phyloP scores from a whole-genome alignment of 75 land plant species.

The Pinus tabuliformis region DNA sequence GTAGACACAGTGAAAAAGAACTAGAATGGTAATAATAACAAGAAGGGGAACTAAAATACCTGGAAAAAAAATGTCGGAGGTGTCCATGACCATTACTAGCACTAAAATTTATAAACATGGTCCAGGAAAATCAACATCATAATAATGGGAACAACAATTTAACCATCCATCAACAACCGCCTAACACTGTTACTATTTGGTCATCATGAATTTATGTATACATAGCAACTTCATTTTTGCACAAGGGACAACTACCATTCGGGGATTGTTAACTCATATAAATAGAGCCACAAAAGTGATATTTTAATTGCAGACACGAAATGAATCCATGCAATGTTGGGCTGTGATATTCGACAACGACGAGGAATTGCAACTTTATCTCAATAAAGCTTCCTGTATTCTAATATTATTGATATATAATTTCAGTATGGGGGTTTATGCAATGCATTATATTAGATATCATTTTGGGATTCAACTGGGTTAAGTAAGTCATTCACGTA shows the following conservation, averaged over 20 bases:
- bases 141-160: not conserved
- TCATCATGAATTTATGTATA: not conserved
- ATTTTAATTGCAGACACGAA: not conserved
- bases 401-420: too few relatives aligned
- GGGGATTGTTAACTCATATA: not conserved
- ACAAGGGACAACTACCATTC: not conserved
- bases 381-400: too few relatives aligned
- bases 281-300: not conserved
- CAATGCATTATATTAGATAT: too few relatives aligned
- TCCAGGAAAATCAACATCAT: not conserved
- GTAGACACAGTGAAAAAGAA: not conserved
- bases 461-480: too few relatives aligned
- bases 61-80: not conserved
- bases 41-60: not conserved
- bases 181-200: not conserved
- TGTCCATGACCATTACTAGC: not conserved
- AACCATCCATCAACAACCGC: not conserved
- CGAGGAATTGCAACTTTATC: too few relatives aligned
- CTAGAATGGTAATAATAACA: not conserved
- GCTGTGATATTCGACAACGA: too few relatives aligned
- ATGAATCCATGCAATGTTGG: constrained; percentile 14
- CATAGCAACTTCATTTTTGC: not conserved
- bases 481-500: too few relatives aligned
- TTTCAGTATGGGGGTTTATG: too few relatives aligned
- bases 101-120: not conserved